These are phyloP conservation scores for Centaurea solstitialis DNA, from an alignment of 129 eudicot genomes.

Conservation along the genomic window DNA sequence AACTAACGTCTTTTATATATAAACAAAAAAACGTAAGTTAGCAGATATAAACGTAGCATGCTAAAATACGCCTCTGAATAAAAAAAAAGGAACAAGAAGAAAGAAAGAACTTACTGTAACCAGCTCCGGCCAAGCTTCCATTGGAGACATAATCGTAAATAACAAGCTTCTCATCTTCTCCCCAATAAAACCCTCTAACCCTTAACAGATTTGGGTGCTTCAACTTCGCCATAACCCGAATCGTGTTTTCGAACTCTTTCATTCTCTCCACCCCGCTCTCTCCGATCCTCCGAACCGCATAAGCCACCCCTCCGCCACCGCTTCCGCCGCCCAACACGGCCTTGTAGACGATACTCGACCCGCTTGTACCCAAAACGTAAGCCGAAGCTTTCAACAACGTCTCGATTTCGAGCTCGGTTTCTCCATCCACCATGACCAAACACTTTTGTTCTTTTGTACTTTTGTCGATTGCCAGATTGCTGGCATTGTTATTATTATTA, in stretches of 20 bases:
- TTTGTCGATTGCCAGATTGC: no score
- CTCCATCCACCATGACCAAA: conserved; percentile 89
- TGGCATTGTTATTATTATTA: not conserved
- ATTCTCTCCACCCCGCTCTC: conserved; percentile 59
- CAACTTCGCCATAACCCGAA: conserved; percentile 60
- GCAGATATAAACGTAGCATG: not conserved
- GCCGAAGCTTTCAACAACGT: conserved; percentile 88
- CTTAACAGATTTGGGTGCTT: conserved; percentile 72
- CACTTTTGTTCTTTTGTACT: conserved; percentile 29
- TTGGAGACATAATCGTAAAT: conserved; percentile 77
- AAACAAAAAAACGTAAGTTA: not conserved
- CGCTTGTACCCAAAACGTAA: conserved; percentile 82
- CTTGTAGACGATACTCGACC: conserved; percentile 81
- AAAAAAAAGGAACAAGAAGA: not conserved
- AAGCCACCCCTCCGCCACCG: conserved; percentile 38
- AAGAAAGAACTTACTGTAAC: conserved; percentile 64
- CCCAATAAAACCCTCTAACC: conserved; percentile 90
- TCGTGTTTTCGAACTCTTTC: conserved; percentile 65
- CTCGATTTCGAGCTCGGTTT: conserved; percentile 78
- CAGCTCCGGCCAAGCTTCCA: conserved; percentile 83
- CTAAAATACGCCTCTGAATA: conserved; percentile 8
- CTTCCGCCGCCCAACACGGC: conserved; percentile 72
- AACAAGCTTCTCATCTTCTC: conserved; percentile 90
- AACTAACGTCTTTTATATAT: no score
- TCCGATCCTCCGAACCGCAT: conserved; percentile 91